Base-by-base conservation (phyloP, 345 rosid genomes). In the Carallia brachiata region DNA sequence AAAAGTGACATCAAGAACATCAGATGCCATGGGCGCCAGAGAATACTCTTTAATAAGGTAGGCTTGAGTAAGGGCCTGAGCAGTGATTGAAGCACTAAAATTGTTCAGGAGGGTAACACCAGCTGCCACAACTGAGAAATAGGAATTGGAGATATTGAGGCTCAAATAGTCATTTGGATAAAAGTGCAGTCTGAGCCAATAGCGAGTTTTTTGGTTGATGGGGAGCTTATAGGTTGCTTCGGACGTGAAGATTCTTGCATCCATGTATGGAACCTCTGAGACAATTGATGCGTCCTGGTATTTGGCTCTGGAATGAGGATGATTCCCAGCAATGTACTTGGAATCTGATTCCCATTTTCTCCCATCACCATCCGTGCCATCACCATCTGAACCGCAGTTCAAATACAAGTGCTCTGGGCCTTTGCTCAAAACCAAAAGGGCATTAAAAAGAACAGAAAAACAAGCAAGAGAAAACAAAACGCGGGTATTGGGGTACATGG, bases 81-180 rank as follows among this genome's bases (percentile, higher is more conserved):
- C 87, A 18, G 97, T 95, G 48, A 88, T 78, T 6, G 85, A 48
- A 7, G 92, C 91, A 34, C 97, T 95, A 61, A 92, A 95, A 78
- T 92, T 95, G 74, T 72, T 81, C 73, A 95, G 40, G 9, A 92
- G 88, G 36, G 80, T 81, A 63, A 90, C 63, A 6, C 78, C 84
- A 7, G 67, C 81, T 0, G 94, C 87, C 2, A 36, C 61, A 36
- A 87, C 92, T 0, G 89, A 76, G 82, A 95, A 87, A 71, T 78
- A 95, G 1, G 96, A 84, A 16, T 83, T 70, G 5, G 74, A 18
- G 54, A 88, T 69, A 40, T 84, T 69, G 47, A 82, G 80, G 28
- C 81, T 74, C 1, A 77, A 77, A 44, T 92, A 92, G 6, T 74
- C 71, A 37, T 92, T 64, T 4, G 97, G 94, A 62, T 90, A 89